phyloP scores from a whole-genome alignment of 2,329 filamentous ascomycete species.

The Leptographium lundbergii region DNA sequence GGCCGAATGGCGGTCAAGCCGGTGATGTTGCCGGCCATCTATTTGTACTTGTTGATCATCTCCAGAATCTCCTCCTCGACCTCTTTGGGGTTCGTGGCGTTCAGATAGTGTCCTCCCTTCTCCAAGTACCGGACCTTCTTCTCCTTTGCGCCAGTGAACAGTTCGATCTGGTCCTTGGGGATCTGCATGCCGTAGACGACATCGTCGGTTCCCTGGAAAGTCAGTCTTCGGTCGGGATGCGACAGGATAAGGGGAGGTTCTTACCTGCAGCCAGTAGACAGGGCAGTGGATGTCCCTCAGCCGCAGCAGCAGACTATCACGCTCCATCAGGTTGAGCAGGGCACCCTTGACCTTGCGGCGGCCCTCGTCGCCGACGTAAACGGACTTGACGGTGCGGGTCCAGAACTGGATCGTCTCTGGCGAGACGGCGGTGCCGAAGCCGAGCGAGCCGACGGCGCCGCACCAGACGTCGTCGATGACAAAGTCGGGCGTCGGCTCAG shows the following conservation, averaged over 20 bases:
- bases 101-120: conserved; percentile 35
- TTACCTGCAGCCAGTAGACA: conserved; percentile 31
- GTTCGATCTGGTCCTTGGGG: conserved; percentile 34
- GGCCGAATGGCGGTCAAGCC: no score
- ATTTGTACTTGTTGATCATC: conserved; percentile 20
- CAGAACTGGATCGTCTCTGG: conserved; percentile 29
- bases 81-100: conserved; percentile 33
- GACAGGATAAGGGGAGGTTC: neutral
- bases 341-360: conserved; percentile 35
- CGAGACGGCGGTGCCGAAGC: conserved; percentile 29
- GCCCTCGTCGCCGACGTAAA: conserved; percentile 37
- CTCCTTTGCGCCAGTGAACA: conserved; percentile 33
- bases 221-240: neutral
- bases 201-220: conserved; percentile 32
- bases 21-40: neutral
- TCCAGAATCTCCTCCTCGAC: conserved; percentile 30
- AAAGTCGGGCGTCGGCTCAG: conserved; percentile 30
- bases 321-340: conserved; percentile 28
- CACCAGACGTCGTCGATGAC: conserved; percentile 33
- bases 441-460: conserved; percentile 29
- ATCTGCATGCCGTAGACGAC: conserved; percentile 26
- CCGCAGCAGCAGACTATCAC: conserved; percentile 34
- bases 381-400: conserved; percentile 28
- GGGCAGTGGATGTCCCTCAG: conserved; percentile 35
- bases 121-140: conserved; percentile 30